Percentiles rank a stretch among this genome's conserved stretches.
These are phyloP conservation scores for Fusarium tricinctum DNA, from an alignment of 2,329 filamentous ascomycete genomes.

Conservation along the genomic window DNA sequence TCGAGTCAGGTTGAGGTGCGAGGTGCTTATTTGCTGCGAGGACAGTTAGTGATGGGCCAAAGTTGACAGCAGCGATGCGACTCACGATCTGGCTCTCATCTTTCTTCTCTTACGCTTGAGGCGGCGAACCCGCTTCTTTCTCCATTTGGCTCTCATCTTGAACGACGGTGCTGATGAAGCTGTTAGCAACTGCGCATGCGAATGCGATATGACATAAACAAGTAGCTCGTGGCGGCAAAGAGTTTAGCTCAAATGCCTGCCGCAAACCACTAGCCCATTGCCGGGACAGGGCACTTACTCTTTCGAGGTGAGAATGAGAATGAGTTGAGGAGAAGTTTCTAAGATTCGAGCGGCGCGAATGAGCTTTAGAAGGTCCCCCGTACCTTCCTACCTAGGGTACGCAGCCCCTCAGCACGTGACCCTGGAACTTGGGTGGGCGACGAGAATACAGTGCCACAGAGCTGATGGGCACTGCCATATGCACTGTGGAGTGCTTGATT, in stretches of 20 bases:
- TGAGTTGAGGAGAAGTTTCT: conserved; percentile 59
- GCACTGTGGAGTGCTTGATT: neutral
- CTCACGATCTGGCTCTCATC: conserved; percentile 97
- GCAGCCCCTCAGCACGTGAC: conserved; percentile 57
- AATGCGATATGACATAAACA: conserved; percentile 5
- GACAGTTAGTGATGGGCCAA: conserved; percentile 53
- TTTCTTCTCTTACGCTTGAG: conserved; percentile 99
- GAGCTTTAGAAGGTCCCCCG: conserved; percentile 14
- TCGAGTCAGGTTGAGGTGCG: conserved; percentile 70
- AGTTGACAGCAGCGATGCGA: conserved; percentile 37
- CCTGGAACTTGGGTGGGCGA: conserved; percentile 9
- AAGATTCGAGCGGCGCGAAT: conserved; percentile 48
- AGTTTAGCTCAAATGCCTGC: conserved; percentile 26
- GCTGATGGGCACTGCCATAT: fast-evolving
- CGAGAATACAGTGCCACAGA: neutral
- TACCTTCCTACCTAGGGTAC: conserved; percentile 51
- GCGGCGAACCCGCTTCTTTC: conserved; percentile 99
- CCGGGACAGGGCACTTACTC: conserved; percentile 50
- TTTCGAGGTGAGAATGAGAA: conserved; percentile 63
- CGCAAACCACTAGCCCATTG: conserved; percentile 25
- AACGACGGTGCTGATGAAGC: conserved; percentile 56
- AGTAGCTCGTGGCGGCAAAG: conserved; percentile 25
- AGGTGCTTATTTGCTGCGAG: conserved; percentile 75
- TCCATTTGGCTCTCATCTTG: conserved; percentile 97
- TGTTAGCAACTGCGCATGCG: conserved; percentile 41